phyloP scores from a whole-genome alignment of 257 asterid genomes.

The Nicotiana sylvestris region DNA sequence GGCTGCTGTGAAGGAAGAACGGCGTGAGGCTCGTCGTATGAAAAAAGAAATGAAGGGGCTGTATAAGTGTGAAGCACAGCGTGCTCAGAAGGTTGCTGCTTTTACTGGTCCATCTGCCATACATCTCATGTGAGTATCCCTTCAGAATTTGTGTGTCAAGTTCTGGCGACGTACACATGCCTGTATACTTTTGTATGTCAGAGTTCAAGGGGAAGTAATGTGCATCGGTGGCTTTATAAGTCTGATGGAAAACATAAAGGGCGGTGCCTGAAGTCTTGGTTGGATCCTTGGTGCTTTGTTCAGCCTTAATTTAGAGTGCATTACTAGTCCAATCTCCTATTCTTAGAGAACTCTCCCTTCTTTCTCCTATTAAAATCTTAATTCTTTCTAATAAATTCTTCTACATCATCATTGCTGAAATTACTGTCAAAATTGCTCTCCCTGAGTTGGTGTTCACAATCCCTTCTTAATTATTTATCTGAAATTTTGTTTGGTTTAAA shows the following conservation, averaged over 20 bases:
- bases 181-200: neutral
- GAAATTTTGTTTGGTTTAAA: neutral
- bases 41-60: constrained; percentile 74
- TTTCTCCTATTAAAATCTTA: neutral
- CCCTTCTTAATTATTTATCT: neutral
- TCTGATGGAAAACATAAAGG: neutral
- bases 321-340: neutral
- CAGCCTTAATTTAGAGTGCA: neutral
- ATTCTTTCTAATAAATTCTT: neutral
- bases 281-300: constrained; percentile 4
- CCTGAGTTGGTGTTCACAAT: neutral
- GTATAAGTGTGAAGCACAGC: constrained; percentile 70
- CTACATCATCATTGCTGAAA: neutral
- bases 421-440: neutral
- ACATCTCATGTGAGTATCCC: constrained; percentile 65
- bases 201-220: neutral
- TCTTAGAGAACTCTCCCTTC: neutral
- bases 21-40: constrained; percentile 77
- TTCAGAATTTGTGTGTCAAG: neutral
- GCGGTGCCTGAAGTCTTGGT: neutral
- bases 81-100: constrained; percentile 93
- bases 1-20: constrained; percentile 84
- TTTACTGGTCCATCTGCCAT: constrained; percentile 79
- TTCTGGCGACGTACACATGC: neutral
- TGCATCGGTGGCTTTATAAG: neutral